Evolutionary conservation across 2,329 filamentous ascomycete species (phyloP), one percentile per base, ranked within the genome.

Genomic region (Acrodontium crateriforme): DNA sequence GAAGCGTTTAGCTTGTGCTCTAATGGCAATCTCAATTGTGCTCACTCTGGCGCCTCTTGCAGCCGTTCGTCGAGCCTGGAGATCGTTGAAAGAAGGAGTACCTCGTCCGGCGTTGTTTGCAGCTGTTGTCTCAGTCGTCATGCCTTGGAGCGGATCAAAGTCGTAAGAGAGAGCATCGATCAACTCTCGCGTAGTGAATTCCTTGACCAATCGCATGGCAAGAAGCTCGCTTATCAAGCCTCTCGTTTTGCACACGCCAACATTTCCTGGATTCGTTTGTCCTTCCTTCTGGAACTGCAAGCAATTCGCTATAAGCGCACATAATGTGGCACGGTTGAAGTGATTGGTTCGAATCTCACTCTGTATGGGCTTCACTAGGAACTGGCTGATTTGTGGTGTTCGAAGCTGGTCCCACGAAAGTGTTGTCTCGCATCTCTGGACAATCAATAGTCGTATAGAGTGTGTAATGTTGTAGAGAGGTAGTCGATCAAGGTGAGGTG

Each of bases 81-180:
- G 9, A 23, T 46, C 41, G 5, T 11, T 32, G 27, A 19, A 30
- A 18, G 15, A 27, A 22, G 28, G 32, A 22, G 14, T 33, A 16
- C 20, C 32, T 25, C 9, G 29, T 21, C 52, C 59, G 53, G 5
- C 55, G 8, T 12, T 52, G 24, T 38, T 36, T 19, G 36, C 42
- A n/a, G 46, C 42, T 38, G 54, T 29, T 45, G 56, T 31, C 27
- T 61, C 46, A 45, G 63, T 64, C 3, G 72, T 63, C 20, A 89
- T 64, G 6, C 85, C 87, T 52, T 93, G 84, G 1, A 94, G 65
- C 1, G 87, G 87, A 50, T 89, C 82, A 52, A 93, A 94, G 52
- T 94, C 87, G 55, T 94, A 94, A 15, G 83, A 91, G 21, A 95
- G 63, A 3, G 83, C 84, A 59, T 95, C 87, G 41, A 94, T 92